Conservation (phyloP, 2,329 filamentous ascomycete species). For the Aspergillus tamarii region DNA sequence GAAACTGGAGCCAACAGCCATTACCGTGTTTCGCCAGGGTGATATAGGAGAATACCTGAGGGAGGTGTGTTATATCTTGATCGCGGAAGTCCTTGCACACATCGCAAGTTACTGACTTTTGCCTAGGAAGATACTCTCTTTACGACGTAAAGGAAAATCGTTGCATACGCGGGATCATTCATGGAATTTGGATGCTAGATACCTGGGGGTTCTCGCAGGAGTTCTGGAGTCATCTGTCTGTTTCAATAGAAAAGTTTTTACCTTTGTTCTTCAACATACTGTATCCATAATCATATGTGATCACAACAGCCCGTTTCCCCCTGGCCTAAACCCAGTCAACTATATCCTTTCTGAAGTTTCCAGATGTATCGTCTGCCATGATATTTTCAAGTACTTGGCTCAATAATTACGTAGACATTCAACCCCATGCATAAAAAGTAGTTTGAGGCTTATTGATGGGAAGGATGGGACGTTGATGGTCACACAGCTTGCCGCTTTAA, state of each 20-base stretch:
- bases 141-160: constrained; percentile 48
- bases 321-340: background rate
- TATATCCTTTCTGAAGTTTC: background rate
- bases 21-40: constrained; percentile 87
- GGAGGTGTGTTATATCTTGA: constrained; percentile 54
- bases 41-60: constrained; percentile 94
- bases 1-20: constrained; percentile 84
- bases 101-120: constrained; percentile 18
- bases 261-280: constrained; percentile 6
- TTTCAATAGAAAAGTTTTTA: constrained; percentile 19
- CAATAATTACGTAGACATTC: background rate
- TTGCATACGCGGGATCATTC: constrained; percentile 24
- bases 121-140: constrained; percentile 64
- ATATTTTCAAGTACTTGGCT: background rate
- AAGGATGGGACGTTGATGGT: background rate
- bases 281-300: background rate
- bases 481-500: background rate
- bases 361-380: background rate
- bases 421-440: background rate
- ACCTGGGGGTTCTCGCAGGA: constrained; percentile 25
- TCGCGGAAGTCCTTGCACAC: background rate
- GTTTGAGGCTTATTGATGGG: background rate
- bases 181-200: constrained; percentile 30
- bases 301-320: background rate
- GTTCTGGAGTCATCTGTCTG: constrained; percentile 32